Conservation (phyloP, 2,329 filamentous ascomycete genomes). For the Penicillium italicum region DNA sequence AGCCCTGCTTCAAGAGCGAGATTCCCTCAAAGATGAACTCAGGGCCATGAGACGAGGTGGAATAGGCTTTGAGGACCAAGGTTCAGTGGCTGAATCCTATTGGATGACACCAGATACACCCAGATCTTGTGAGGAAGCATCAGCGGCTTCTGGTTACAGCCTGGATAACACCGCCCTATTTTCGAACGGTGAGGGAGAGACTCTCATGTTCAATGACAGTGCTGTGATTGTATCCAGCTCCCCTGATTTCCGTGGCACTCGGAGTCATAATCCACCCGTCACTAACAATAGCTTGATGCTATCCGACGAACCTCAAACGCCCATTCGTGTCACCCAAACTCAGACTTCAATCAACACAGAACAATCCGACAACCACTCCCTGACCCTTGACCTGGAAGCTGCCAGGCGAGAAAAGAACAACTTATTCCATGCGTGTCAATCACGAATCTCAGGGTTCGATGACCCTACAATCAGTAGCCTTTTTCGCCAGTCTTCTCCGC, state of each 20-base stretch:
- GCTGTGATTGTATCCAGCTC: constrained; percentile 33
- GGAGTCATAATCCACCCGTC: constrained; percentile 3
- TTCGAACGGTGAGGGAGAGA: constrained; percentile 20
- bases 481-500: constrained; percentile 33
- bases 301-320: constrained; percentile 4
- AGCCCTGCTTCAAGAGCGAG: constrained; percentile 26
- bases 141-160: constrained; percentile 11
- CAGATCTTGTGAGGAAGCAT: constrained; percentile 19
- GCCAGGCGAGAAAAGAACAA: constrained; percentile 39
- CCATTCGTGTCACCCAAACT: background rate
- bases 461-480: constrained; percentile 19
- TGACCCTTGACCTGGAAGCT: constrained; percentile 39
- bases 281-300: constrained; percentile 23
- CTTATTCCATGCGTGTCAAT: constrained; percentile 41
- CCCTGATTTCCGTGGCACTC: constrained; percentile 27
- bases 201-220: constrained; percentile 31
- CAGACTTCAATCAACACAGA: constrained; percentile 8
- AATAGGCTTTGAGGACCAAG: constrained; percentile 3
- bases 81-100: constrained; percentile 14
- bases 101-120: constrained; percentile 21
- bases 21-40: constrained; percentile 29
- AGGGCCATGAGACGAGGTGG: constrained; percentile 17
- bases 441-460: constrained; percentile 24
- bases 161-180: constrained; percentile 1
- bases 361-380: constrained; percentile 26